Conservation (phyloP, 495 filamentous ascomycete species). For the Talaromyces thailandensis region DNA sequence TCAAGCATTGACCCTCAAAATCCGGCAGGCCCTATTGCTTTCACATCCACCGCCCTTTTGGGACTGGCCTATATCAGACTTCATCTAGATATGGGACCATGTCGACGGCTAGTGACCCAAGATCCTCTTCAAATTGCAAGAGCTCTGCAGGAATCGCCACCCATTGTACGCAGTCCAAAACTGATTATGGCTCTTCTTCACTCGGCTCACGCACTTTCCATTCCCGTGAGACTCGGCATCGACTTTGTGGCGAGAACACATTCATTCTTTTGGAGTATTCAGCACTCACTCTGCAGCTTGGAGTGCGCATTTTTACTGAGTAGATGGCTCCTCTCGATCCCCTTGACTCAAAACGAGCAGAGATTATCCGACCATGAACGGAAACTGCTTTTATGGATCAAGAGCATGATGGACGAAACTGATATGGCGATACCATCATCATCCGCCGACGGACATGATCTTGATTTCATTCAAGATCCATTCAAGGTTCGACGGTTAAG, state of each 20-base stretch:
- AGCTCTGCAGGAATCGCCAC: slow-evolving; percentile 29
- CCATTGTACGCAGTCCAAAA: slow-evolving; percentile 35
- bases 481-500: slow-evolving; percentile 39
- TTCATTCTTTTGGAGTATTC: slow-evolving; percentile 47
- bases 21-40: slow-evolving; percentile 44
- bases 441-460: slow-evolving; percentile 23
- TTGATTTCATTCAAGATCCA: slow-evolving; percentile 35
- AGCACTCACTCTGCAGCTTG: slow-evolving; percentile 46
- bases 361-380: slow-evolving; percentile 48
- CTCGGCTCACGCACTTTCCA: slow-evolving; percentile 44
- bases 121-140: slow-evolving; percentile 35
- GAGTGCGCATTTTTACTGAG: slow-evolving; percentile 46
- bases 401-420: slow-evolving; percentile 69
- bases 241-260: slow-evolving; percentile 43
- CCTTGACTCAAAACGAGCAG: slow-evolving; percentile 34
- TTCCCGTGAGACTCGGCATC: slow-evolving; percentile 44
- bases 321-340: slow-evolving; percentile 43
- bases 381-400: slow-evolving; percentile 56
- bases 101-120: slow-evolving; percentile 38
- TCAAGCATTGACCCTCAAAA: slow-evolving; percentile 44
- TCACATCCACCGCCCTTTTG: slow-evolving; percentile 45
- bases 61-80: slow-evolving; percentile 45
- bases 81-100: slow-evolving; percentile 38
- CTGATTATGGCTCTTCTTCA: slow-evolving; percentile 43
- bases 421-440: slow-evolving; percentile 53